Evolutionary conservation across 306 rosid genomes (phyloP), one percentile per base, ranked within the genome.

Genomic region (Trifolium fragiferum): DNA sequence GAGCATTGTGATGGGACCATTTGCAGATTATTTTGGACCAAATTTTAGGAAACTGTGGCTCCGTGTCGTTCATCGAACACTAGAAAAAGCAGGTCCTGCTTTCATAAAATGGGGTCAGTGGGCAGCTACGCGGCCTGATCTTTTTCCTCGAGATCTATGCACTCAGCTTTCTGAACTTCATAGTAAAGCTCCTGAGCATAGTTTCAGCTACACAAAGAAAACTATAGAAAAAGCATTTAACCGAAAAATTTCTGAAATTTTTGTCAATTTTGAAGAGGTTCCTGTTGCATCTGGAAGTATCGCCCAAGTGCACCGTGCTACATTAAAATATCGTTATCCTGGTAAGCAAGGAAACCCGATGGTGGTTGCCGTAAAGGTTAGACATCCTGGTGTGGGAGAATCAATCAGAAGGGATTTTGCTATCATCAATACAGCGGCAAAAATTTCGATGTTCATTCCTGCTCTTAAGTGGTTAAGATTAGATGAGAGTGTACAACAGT

Each of bases 61-160:
- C 65, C 84, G 33, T 70, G 85, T 94, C 72, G 80, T 94, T 82
- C 99, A 74, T 62, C 93, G 92, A 51, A 84, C 99, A 6, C 80
- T 94, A 61, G 99, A 94, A 76, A 85, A 72, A 64, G 95, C 97
- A 58, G 99, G 99, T 54, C 99, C 97, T 6, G 97, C 99, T 23
- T 94, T 94, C 81, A 94, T 94, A 74, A 94, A 94, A 84, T 94
- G 99, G 99, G 99, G 99, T 76, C 99, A 94, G 76, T 94, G 99
- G 99, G 99, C 99, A 67, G 99, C 99, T 70, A 92, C 99, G 35
- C 79, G 99, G 35, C 99, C 99, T 66, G 99, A 94, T 88, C 97
- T 94, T 70, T 94, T 94, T 78, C 97, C 99, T 15, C 85, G 94
- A 78, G 99, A 94, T 84, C 84, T 94, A 58, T 94, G 99, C 80